These are phyloP conservation scores for Chamaecyparis obtusa DNA, from an alignment of 75 land plant genomes.

Conservation along the genomic window DNA sequence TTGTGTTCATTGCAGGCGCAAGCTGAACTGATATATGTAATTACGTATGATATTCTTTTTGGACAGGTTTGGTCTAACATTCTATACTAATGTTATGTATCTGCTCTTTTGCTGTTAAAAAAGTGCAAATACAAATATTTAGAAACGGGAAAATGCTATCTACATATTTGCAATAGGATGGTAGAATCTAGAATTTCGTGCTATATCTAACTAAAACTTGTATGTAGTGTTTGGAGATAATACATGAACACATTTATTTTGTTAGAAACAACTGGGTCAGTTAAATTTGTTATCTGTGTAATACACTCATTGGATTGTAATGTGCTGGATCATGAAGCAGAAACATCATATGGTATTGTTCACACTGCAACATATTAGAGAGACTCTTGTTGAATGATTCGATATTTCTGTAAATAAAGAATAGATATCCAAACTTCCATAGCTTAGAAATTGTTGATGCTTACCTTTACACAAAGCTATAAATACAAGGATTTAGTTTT, in stretches of 20 bases:
- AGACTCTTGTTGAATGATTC: not conserved
- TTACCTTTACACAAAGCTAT: too few relatives aligned
- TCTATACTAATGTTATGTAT: not conserved
- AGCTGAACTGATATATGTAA: slow-evolving; percentile 64
- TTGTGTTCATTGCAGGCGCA: slow-evolving; percentile 39
- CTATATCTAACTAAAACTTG: not conserved
- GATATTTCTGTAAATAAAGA: not conserved
- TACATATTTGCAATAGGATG: not conserved
- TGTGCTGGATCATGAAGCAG: not conserved
- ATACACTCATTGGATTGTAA: not conserved
- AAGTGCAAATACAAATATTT: not conserved
- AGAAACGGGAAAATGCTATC: not conserved
- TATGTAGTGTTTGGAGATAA: not conserved
- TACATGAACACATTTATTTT: not conserved
- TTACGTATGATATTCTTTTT: slow-evolving; percentile 78
- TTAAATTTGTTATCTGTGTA: not conserved
- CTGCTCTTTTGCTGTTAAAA: not conserved
- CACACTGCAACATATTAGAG: not conserved
- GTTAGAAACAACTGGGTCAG: not conserved
- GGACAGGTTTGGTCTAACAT: slow-evolving; percentile 58
- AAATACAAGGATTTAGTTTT: too few relatives aligned
- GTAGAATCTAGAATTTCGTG: not conserved
- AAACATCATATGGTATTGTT: not conserved
- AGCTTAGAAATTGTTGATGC: too few relatives aligned
- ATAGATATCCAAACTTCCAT: not conserved